These are phyloP conservation scores for Salinomyces thailandicus DNA, from an alignment of 2,329 filamentous ascomycete genomes.

Conservation along the genomic window DNA sequence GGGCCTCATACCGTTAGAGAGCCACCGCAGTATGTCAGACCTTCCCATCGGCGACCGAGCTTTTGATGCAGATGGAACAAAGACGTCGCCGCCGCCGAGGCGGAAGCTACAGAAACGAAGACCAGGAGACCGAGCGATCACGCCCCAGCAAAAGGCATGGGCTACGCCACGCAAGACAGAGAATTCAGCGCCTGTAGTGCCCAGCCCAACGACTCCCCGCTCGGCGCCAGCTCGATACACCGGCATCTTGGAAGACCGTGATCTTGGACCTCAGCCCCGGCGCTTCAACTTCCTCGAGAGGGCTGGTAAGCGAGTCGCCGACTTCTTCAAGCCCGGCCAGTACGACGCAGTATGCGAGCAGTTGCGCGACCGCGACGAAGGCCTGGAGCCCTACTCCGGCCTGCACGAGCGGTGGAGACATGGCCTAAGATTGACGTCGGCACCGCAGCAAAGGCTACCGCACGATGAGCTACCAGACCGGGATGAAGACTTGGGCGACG, in stretches of 20 bases:
- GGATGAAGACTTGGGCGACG: too few relatives aligned
- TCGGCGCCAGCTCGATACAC: background rate
- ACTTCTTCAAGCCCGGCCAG: background rate
- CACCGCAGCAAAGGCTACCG: too few relatives aligned
- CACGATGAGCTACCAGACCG: too few relatives aligned
- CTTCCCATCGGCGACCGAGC: too few relatives aligned
- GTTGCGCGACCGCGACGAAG: background rate
- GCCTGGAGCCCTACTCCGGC: too few relatives aligned
- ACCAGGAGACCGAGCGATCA: background rate
- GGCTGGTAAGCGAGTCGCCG: background rate
- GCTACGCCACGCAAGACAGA: too few relatives aligned
- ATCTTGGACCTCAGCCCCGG: too few relatives aligned
- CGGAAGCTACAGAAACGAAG: background rate
- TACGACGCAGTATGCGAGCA: background rate
- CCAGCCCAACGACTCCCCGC: background rate
- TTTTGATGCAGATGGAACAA: background rate
- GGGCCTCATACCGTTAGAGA: background rate
- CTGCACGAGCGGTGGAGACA: too few relatives aligned
- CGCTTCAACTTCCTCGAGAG: background rate
- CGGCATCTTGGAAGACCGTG: too few relatives aligned
- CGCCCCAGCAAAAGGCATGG: too few relatives aligned
- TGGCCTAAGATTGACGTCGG: too few relatives aligned
- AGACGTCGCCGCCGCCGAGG: background rate
- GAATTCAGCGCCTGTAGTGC: background rate
- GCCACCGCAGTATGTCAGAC: background rate